These are phyloP conservation scores for Trichocladium antarcticum DNA, from an alignment of 495 filamentous ascomycete species.

Conservation along the genomic window DNA sequence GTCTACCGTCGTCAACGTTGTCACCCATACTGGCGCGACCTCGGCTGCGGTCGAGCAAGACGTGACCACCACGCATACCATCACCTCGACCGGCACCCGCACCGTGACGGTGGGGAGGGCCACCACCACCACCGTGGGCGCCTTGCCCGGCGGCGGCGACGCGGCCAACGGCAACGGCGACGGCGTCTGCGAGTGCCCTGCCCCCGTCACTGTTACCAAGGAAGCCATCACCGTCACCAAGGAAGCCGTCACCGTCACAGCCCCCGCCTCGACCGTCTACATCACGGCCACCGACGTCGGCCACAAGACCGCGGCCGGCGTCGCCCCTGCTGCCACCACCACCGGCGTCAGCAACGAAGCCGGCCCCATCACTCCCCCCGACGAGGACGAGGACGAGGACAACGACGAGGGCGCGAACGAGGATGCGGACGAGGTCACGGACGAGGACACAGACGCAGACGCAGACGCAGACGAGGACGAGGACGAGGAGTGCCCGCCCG, in stretches of 20 bases:
- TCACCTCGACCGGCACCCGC: slow-evolving; percentile 31
- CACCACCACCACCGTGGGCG: slow-evolving; percentile 8
- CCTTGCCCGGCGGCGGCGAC: slow-evolving; percentile 13
- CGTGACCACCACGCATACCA: slow-evolving; percentile 28
- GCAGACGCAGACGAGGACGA: slow-evolving; percentile 6
- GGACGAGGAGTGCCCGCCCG: slow-evolving; percentile 24
- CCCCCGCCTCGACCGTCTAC: slow-evolving; percentile 31
- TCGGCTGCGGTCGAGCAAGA: slow-evolving; percentile 9
- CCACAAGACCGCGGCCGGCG: slow-evolving; percentile 1
- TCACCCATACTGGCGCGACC: slow-evolving; percentile 14
- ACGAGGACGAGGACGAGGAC: neutral
- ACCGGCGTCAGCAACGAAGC: slow-evolving; percentile 1
- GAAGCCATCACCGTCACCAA: slow-evolving; percentile 23
- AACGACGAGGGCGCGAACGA: neutral
- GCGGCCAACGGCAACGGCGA: slow-evolving; percentile 11
- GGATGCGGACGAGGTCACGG: neutral
- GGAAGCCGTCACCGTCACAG: slow-evolving; percentile 9
- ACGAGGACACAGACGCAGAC: slow-evolving; percentile 5
- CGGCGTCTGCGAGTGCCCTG: neutral
- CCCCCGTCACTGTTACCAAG: neutral
- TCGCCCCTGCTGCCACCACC: slow-evolving; percentile 5
- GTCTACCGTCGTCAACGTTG: slow-evolving; percentile 15
- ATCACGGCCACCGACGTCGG: slow-evolving; percentile 27
- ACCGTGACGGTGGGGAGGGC: slow-evolving; percentile 29
- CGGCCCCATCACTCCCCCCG: neutral